A percentile compares a stretch with the other conserved stretches of the same genome.
These are phyloP conservation scores for Cronartium quercuum DNA, from an alignment of 1,284 basidiomycete genomes.

Conservation along the genomic window DNA sequence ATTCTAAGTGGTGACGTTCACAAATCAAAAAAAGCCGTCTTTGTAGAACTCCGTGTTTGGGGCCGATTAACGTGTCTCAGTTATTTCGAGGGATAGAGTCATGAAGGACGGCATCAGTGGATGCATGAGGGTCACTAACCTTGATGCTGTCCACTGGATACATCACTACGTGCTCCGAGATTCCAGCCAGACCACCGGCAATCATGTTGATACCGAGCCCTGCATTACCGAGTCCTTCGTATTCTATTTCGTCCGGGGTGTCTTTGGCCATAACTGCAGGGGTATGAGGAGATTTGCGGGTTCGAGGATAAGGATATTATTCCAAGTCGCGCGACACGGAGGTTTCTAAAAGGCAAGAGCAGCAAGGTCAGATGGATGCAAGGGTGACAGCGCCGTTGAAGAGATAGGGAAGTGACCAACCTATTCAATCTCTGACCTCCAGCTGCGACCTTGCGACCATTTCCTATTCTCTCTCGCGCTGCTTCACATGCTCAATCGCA, in stretches of 20 bases:
- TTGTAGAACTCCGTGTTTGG: conserved; percentile 11
- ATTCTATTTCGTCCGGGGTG: conserved; percentile 42
- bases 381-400: no score
- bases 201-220: conserved; percentile 75
- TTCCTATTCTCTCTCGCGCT: no score
- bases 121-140: conserved; percentile 54
- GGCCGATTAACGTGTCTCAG: background rate
- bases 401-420: no score
- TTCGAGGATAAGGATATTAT: no score
- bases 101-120: background rate
- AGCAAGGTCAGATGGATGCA: no score
- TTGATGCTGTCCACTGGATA: conserved; percentile 98
- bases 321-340: no score
- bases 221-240: conserved; percentile 41
- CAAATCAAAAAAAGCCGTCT: conserved; percentile 13
- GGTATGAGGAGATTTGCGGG: no score
- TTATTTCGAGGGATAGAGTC: background rate
- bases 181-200: conserved; percentile 93
- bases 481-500: no score
- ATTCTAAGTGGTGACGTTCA: background rate
- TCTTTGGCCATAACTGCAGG: background rate
- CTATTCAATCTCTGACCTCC: no score
- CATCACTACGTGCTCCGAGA: conserved; percentile 98
- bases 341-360: no score
- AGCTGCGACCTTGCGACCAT: no score